Base-by-base conservation (phyloP, 495 filamentous ascomycete genomes). In the Penicillium malachiteum region DNA sequence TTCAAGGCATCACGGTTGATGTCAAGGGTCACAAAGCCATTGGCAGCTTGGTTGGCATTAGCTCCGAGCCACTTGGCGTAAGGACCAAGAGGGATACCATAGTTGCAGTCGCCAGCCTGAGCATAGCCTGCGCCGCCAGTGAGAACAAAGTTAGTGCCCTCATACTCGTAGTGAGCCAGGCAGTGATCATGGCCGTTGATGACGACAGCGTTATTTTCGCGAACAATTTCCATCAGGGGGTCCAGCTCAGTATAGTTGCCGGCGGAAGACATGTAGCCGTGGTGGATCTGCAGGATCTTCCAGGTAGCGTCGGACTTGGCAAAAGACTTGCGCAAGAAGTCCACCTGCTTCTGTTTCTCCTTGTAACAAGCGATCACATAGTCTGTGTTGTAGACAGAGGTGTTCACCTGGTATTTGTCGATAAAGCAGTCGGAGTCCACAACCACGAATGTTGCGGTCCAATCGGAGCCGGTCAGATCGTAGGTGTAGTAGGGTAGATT, bases 171-270 rank as follows among this genome's bases (percentile, higher is more conserved):
- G 55, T 65, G 62, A 3, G 59, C 62, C 35, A 61, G 38, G 37
- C 58, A 65, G 58, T 65, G 62, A 34, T 65, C 62, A 33, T 65
- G 62, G 26, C 62, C 62, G 31, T 65, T 65, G 8, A 65, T 11
- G n/a, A 65, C 62, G 13, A 62, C 48, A 14, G 38, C 59, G 37
- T 50, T 64, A 48, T 59, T 41, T 34, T 61, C 39, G 10, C 55
- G 54, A 17, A 58, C 62, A 37, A 65, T 56, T 4, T 60, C 50
- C 18, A 65, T 53, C 26, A 65, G 34, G 1, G 62, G 62, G 13
- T 37, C 38, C 7, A 65, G 56, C 56, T 65, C 59, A 26, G 56
- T 65, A 48, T 55, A 55, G 54, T 64, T 64, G 45, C 30, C 43
- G 12, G 47, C 49, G 9, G 58, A 61, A 32, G 58, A 62, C 14